Conservation (phyloP, 805 yeast species). For the Candida hispaniensis region DNA sequence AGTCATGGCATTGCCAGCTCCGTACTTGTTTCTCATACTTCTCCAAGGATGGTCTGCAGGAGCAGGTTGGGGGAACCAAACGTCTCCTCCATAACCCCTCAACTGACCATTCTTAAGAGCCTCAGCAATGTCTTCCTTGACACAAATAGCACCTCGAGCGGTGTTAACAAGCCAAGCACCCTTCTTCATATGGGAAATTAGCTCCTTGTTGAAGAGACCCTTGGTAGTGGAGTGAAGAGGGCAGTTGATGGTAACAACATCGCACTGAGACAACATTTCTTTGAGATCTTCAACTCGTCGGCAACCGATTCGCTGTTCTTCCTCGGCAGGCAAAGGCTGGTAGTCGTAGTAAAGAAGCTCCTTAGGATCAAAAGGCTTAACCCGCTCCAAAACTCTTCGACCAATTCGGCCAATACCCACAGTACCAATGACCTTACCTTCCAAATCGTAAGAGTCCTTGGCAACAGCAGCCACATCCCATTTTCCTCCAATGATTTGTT, state of each 20-base stretch:
- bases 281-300: constrained; percentile 48
- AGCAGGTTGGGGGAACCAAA: constrained; percentile 77
- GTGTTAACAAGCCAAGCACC: constrained; percentile 47
- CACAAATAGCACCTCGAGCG: constrained; percentile 53
- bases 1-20: constrained; percentile 77
- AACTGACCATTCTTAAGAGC: constrained; percentile 42
- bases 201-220: constrained; percentile 38
- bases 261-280: constrained; percentile 32
- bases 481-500: constrained; percentile 46
- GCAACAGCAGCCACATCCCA: constrained; percentile 77
- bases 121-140: constrained; percentile 40
- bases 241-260: constrained; percentile 39
- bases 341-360: constrained; percentile 66
- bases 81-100: constrained; percentile 46
- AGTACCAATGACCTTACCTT: constrained; percentile 66
- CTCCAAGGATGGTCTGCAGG: constrained; percentile 73
- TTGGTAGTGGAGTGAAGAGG: constrained; percentile 45
- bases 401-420: constrained; percentile 81
- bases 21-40: constrained; percentile 49
- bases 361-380: constrained; percentile 63
- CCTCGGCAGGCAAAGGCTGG: constrained; percentile 50
- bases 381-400: constrained; percentile 59
- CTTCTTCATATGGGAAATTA: constrained; percentile 40
- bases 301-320: constrained; percentile 29
- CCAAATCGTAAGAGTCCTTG: constrained; percentile 62